Evolutionary conservation across 1,284 basidiomycete species (phyloP), one percentile per base, ranked within the genome.

Genomic region (Cutaneotrichosporon sp.): DNA sequence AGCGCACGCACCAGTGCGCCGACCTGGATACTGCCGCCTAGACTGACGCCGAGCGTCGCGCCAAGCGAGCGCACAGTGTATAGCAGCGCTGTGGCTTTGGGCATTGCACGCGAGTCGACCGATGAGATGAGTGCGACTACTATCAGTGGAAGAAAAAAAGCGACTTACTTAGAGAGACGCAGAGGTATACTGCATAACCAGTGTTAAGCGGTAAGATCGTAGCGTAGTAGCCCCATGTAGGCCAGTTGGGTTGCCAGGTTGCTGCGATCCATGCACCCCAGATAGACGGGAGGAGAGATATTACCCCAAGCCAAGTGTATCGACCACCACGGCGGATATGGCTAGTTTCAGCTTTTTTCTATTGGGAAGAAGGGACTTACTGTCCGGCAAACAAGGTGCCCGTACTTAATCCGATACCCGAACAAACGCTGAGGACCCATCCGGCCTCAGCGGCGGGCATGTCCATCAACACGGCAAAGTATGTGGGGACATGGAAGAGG

Each of bases 301-400:
- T 8, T 5, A 73, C 62, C 5, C 78, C 80, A 9, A 82, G 61
- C 18, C 62, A 30, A 5, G 70, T 70, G 64, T 79, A 82, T 9
- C 65, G 60, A 0, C 76, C 76, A 0, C 79, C 76, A 4, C 66
- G 56, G 13, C 76, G 74, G 56, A 82, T 82, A 52, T 79, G 69
- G 52, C 78, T 80, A 58, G 2, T 16, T 53, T 70, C 58, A 67
- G 61, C 50, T 18, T 8, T 34, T 3, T 8, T 36, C 2, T 36
- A 8, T 36, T 14, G 34, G 56, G 14, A n/a, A 6, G n/a, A 14
- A 0, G 8, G 2, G 7, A 74, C 78, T 70, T 74, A 91, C 89
- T 91, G 89, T 74, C 94, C 94, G 50, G 92, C 90, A 60, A 90
- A 84, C 22, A 97, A 85, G 67, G 91, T 92, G 32, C 93, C 92